Evolutionary conservation across 192 early-diverging fungal genomes (phyloP), one percentile per base, ranked within the genome.

Genomic region (Gigaspora rosea): DNA sequence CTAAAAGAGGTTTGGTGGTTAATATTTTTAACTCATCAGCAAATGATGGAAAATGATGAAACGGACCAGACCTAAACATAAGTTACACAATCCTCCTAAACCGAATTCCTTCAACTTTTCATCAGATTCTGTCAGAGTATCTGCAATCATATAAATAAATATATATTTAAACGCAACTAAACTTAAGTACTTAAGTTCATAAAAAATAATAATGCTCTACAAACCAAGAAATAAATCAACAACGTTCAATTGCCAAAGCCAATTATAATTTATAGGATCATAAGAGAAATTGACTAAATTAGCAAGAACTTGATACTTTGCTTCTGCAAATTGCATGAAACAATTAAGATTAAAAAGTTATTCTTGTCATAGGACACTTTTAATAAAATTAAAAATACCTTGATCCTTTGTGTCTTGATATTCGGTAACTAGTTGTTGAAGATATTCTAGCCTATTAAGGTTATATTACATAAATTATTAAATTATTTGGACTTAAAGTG

Each of bases 251-350:
- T 86, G 48, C 78, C 75, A 82, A 18, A 88, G 54, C 66, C 68
- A 85, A 2, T 78, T 50, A 36, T 85, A 85, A 62, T 88, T 88
- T 54, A 87, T 85, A 20, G 86, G 86, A 76, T 88, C 86, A 61
- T 88, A 88, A 12, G 86, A 83, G 76, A 88, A 88, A 74, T 88
- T 88, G 15, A 78, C 84, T 16, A 88, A 75, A 56, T 82, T 81
- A 18, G 85, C 86, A 27, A 88, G 57, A 16, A 85, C 66, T 75
- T 85, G 75, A 46, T 76, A 58, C 48, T 76, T 76, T 18, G 75
- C 63, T 36, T 67, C 75, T 76, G 3, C 1, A 58, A 66, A 5
- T 7, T 3, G 59, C 10, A 27, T 20, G 59, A 73, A 59, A 0
- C 0, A 27, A 12, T 46, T 56, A 2, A 54, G n/a, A 50, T 41